phyloP scores from a whole-genome alignment of 176 grass and related monocot species.

The Poa pratensis region DNA sequence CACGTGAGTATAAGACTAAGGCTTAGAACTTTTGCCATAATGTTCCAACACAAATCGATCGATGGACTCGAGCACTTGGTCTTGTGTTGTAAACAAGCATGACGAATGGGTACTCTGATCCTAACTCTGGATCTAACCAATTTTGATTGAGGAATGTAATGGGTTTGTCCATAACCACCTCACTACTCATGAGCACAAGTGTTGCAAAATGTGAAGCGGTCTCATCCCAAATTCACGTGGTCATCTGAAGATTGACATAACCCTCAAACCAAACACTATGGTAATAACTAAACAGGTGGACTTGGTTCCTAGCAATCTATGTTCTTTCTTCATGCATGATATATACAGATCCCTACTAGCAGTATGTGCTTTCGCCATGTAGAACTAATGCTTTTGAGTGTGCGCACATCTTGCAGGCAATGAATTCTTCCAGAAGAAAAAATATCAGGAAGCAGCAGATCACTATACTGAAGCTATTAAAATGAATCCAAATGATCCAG shows the following conservation, averaged over 20 bases:
- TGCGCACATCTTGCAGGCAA: slow-evolving; percentile 46
- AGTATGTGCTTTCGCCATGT: neutral
- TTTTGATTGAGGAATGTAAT: neutral
- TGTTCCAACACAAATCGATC: neutral
- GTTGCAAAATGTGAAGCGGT: neutral
- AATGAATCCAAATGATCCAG: slow-evolving; percentile 61
- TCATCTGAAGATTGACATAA: neutral
- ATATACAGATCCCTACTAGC: neutral
- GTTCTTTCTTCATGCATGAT: slow-evolving; percentile 14
- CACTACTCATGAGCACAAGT: neutral
- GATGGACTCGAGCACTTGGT: neutral
- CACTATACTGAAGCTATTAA: slow-evolving; percentile 59
- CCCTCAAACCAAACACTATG: neutral
- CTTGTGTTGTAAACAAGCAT: neutral
- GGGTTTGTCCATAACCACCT: neutral
- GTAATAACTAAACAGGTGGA: neutral
- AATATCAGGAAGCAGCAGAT: slow-evolving; percentile 56
- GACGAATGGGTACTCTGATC: neutral
- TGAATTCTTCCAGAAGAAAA: slow-evolving; percentile 54
- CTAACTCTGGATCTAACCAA: neutral
- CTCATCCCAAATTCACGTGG: neutral
- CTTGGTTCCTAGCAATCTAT: neutral
- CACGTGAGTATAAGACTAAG: neutral
- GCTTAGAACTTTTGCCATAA: neutral
- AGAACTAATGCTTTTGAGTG: neutral